A percentile compares a stretch with the other conserved stretches of the same genome.
Conservation (phyloP, 2,329 filamentous ascomycete species). For the Aspergillus phoenicis region DNA sequence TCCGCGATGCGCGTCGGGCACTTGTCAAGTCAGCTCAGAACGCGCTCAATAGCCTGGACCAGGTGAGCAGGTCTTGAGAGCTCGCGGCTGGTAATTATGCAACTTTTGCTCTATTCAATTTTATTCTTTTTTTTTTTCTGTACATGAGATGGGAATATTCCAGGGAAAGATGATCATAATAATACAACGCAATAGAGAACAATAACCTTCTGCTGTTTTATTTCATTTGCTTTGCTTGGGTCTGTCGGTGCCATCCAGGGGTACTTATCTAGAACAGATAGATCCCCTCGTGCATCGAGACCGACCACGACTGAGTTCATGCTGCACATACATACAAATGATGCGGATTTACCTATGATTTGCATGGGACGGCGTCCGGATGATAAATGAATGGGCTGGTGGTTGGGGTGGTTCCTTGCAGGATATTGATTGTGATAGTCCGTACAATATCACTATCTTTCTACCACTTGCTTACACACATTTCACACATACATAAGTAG, state of each 20-base stretch:
- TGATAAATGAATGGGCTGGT: background rate
- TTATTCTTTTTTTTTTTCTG: background rate
- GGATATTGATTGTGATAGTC: background rate
- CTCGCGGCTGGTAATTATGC: background rate
- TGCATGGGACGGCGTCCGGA: constrained; percentile 5
- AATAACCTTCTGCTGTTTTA: background rate
- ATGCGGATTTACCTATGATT: too few species aligned
- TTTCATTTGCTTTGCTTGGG: constrained; percentile 9
- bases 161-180: constrained; percentile 3
- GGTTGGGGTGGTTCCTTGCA: background rate
- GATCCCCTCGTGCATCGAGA: background rate
- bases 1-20: constrained; percentile 50
- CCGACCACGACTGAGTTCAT: background rate
- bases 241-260: background rate
- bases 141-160: background rate
- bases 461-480: background rate
- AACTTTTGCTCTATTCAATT: background rate
- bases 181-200: background rate
- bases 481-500: background rate
- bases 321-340: background rate
- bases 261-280: too few species aligned
- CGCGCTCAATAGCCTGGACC: constrained; percentile 43
- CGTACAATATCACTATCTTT: background rate
- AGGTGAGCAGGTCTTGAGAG: constrained; percentile 23
- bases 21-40: constrained; percentile 48